A percentile compares a stretch with the other conserved stretches of the same genome.
Evolutionary conservation across 495 filamentous ascomycete species (phyloP).

Genomic region (Aspergillus homomorphus): DNA sequence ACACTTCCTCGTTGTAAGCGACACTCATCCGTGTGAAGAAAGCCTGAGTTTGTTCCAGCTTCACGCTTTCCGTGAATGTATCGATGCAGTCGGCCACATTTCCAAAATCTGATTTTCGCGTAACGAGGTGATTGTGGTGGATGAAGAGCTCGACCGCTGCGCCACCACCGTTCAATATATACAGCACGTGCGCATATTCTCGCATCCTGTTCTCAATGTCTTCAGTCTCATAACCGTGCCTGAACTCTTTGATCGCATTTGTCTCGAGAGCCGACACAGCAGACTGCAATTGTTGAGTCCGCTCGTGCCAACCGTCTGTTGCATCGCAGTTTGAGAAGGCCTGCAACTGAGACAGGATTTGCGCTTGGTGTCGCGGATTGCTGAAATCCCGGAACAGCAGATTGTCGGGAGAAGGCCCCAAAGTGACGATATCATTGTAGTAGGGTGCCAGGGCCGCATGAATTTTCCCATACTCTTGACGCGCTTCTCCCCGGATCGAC

Average conservation of each 20-base stretch:
- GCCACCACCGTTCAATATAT: conserved; percentile 74
- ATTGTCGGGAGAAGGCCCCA: conserved; percentile 73
- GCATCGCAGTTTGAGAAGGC: conserved; percentile 78
- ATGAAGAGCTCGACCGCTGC: conserved; percentile 82
- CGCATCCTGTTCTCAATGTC: conserved; percentile 88
- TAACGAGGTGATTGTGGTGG: conserved; percentile 78
- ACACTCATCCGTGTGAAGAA: conserved; percentile 74
- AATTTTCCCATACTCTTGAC: conserved; percentile 86
- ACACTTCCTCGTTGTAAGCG: conserved; percentile 81
- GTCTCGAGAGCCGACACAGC: conserved; percentile 86
- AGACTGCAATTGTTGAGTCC: conserved; percentile 66
- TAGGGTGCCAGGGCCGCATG: conserved; percentile 85
- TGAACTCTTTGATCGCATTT: conserved; percentile 85
- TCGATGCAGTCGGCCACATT: conserved; percentile 82
- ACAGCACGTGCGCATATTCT: conserved; percentile 82
- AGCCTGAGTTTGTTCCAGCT: conserved; percentile 69
- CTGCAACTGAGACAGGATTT: conserved; percentile 76
- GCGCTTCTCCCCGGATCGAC: conserved; percentile 81
- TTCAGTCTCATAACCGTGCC: conserved; percentile 82
- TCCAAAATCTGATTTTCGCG: conserved; percentile 67
- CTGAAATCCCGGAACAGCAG: conserved; percentile 80
- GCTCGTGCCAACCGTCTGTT: conserved; percentile 65
- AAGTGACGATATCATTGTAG: conserved; percentile 74
- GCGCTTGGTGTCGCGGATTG: conserved; percentile 84
- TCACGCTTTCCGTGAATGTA: conserved; percentile 53